phyloP scores from a whole-genome alignment of 2,329 filamentous ascomycete species.

The Phaeosphaeria sp. region DNA sequence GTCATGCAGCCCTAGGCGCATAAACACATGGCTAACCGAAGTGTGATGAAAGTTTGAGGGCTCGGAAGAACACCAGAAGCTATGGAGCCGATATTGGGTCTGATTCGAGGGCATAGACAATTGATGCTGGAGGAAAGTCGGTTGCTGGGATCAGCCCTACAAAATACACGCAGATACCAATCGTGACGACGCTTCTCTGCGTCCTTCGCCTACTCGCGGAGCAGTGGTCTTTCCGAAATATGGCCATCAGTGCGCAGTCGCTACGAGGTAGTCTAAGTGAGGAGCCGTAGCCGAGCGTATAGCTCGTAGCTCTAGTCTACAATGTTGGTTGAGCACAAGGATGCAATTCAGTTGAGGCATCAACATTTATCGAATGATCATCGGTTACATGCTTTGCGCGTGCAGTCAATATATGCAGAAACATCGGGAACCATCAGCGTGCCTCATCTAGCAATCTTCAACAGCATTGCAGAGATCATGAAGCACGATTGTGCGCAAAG shows the following conservation, averaged over 20 bases:
- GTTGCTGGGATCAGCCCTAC: constrained; percentile 13
- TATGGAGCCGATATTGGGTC: constrained; percentile 82
- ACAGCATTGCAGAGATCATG: background rate
- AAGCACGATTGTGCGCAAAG: background rate
- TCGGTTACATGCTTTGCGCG: constrained; percentile 2
- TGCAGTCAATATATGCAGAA: constrained; percentile 2
- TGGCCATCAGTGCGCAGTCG: constrained; percentile 11
- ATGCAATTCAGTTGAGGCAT: constrained; percentile 10
- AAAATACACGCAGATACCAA: constrained; percentile 6
- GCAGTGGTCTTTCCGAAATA: background rate
- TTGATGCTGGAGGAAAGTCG: background rate
- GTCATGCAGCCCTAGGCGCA: constrained; percentile 5
- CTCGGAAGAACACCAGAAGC: constrained; percentile 67
- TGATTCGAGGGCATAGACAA: constrained; percentile 43
- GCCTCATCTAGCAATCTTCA: background rate
- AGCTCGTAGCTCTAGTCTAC: constrained; percentile 26
- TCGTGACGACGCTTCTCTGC: constrained; percentile 22
- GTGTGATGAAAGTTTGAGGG: constrained; percentile 69
- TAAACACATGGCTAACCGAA: constrained; percentile 27
- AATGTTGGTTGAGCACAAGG: constrained; percentile 16
- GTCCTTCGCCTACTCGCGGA: background rate
- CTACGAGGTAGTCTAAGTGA: background rate
- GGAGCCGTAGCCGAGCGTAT: constrained; percentile 20
- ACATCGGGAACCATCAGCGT: constrained; percentile 3
- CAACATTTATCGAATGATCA: background rate